These are phyloP conservation scores for Solanum hybrid DNA, from an alignment of 305 asterid genomes.

Conservation along the genomic window DNA sequence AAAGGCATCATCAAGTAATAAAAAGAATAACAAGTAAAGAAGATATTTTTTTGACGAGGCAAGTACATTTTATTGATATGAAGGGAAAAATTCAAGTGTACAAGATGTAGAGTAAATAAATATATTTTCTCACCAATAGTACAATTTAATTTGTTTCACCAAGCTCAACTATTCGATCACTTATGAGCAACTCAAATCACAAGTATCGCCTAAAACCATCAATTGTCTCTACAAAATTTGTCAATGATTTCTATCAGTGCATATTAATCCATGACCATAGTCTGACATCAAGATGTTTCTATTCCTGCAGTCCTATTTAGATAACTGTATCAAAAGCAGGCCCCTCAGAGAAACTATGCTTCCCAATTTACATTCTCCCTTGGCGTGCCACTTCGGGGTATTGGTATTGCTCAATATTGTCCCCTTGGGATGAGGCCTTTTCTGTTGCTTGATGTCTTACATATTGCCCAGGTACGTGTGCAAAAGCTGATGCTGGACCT, in stretches of 20 bases:
- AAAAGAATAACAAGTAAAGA: not conserved
- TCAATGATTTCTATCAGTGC: slow-evolving; percentile 1
- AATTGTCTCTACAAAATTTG: not conserved
- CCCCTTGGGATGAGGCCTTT: not conserved
- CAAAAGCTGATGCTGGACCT: not conserved
- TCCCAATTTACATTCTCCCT: not conserved
- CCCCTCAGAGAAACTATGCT: not conserved
- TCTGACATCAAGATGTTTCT: not conserved
- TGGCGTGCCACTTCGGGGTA: not conserved
- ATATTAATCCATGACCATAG: not conserved
- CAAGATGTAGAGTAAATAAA: not conserved
- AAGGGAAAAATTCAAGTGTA: not conserved
- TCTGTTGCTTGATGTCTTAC: not conserved
- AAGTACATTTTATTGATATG: not conserved
- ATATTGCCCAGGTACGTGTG: not conserved
- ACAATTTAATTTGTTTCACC: not conserved
- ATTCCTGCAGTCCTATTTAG: not conserved
- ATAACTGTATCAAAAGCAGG: not conserved
- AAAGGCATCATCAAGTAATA: not conserved
- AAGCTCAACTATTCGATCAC: not conserved
- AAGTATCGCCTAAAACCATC: not conserved
- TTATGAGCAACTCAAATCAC: not conserved
- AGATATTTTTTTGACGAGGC: not conserved
- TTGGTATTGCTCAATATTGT: not conserved
- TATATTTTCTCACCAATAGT: not conserved